Percentiles rank a stretch among this genome's conserved stretches.
phyloP scores from a whole-genome alignment of 2,329 filamentous ascomycete genomes.

The Beauveria varroae region DNA sequence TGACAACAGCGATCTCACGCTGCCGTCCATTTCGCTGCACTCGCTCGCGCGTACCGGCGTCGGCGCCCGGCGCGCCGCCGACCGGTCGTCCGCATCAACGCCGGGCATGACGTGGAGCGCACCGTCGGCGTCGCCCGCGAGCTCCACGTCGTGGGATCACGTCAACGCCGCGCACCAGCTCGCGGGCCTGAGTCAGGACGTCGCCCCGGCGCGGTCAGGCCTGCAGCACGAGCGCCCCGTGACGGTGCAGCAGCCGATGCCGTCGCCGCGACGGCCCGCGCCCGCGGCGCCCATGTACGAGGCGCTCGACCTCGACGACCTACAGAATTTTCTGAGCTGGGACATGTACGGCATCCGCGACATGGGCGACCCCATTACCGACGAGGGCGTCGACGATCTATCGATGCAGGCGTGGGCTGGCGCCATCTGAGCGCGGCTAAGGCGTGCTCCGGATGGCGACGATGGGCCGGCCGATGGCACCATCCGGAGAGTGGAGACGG shows the following conservation, averaged over 20 bases:
- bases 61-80: conserved; percentile 8
- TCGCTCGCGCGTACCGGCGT: conserved; percentile 16
- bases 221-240: conserved; percentile 31
- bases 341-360: conserved; percentile 35
- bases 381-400: conserved; percentile 27
- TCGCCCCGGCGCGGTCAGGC: conserved; percentile 21
- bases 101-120: conserved; percentile 15
- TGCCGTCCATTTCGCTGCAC: conserved; percentile 19
- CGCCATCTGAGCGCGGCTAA: conserved; percentile 6
- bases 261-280: conserved; percentile 16
- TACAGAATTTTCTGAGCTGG: conserved; percentile 32
- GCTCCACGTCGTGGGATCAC: conserved; percentile 20
- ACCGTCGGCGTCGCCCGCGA: conserved; percentile 15
- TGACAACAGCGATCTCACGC: conserved; percentile 16
- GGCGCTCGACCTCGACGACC: conserved; percentile 29
- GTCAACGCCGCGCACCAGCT: conserved; percentile 21
- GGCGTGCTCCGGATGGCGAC: conserved; percentile 2
- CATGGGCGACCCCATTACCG: conserved; percentile 29
- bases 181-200: conserved; percentile 18
- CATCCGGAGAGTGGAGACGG: conserved; percentile 1
- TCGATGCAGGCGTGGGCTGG: conserved; percentile 11
- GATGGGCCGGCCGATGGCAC: conserved; percentile 5
- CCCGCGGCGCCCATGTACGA: conserved; percentile 24
- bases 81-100: neutral
- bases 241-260: conserved; percentile 17